Percentiles rank a stretch among this genome's conserved stretches.
These are phyloP conservation scores for Agapanthus africanus DNA, from an alignment of 106 monocot species.

Conservation along the genomic window DNA sequence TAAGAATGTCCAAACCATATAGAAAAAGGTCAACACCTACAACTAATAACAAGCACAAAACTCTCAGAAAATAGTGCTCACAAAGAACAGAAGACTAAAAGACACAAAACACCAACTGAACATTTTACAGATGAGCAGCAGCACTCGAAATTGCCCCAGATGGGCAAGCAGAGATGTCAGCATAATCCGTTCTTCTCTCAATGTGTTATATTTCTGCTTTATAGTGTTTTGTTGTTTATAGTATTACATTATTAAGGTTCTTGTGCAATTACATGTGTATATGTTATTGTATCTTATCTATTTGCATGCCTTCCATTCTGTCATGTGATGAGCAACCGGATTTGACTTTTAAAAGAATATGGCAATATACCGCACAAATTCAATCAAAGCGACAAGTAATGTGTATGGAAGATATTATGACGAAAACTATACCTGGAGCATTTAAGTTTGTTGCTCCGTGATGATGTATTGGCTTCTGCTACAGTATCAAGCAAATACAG, in stretches of 20 bases:
- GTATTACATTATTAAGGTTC: not conserved
- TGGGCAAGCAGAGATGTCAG: too few species aligned
- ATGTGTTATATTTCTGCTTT: too few species aligned
- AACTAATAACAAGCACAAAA: too few species aligned
- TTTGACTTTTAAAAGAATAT: not conserved
- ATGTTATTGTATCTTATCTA: not conserved
- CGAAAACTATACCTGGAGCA: constrained; percentile 27
- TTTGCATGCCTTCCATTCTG: not conserved
- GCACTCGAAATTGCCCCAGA: too few species aligned
- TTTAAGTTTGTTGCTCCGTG: not conserved
- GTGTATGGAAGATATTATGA: not conserved
- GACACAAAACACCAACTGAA: too few species aligned
- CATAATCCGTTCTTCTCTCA: too few species aligned
- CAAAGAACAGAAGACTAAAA: too few species aligned
- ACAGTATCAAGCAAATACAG: constrained; percentile 45
- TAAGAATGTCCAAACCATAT: too few species aligned
- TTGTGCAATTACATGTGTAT: not conserved
- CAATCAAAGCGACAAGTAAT: not conserved
- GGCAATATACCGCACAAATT: not conserved
- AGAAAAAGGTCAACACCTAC: too few species aligned
- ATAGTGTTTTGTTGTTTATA: too few species aligned
- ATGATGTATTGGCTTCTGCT: constrained; percentile 13
- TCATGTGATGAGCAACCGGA: not conserved
- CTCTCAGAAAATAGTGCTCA: too few species aligned
- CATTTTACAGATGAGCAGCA: too few species aligned